Evolutionary conservation across 2,329 filamentous ascomycete genomes (phyloP), one percentile per base, ranked within the genome.

Genomic region (Teratosphaeria zuluensis): DNA sequence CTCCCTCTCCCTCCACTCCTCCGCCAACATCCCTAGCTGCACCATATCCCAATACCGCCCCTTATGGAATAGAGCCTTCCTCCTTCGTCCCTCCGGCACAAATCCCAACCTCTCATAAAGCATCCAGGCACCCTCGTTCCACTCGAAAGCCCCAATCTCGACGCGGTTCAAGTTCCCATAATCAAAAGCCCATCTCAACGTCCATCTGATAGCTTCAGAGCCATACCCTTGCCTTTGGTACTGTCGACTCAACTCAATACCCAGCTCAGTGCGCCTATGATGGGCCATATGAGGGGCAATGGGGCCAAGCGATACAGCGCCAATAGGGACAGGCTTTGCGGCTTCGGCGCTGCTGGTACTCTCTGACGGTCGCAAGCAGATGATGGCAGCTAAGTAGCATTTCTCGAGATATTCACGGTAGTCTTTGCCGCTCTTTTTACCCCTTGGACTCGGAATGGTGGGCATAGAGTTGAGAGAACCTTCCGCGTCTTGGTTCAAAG

Each of bases 41-140:
- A 76, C 48, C 66, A 68, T 58, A 56, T 67, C 67, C 63, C 65
- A 66, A 56, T 59, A 81, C 48, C 70, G 66, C 0, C 78, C 72
- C 55, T 78, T 70, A 61, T 72, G 68, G 68, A 73, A 80, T 14
- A 77, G 57, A 0, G 66, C 64, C 64, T 81, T 74, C 57, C 77
- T 69, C 55, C 63, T 69, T 3, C 72, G 66, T 0, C 78, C 78
- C 60, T 81, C 79, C 2, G 68, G 62, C 55, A 70, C 71, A 61
- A 81, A 81, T 0, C 80, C 78, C 12, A 81, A 58, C 51, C 70
- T 70, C 63, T 75, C 67, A 62, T 81, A 81, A 63, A 81, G 56
- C 19, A 72, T 66, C 16, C 69, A 55, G 0, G 76, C 78, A 0
- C 77, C 72, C 30, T 68, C 65, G 54, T 81, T 82, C 56, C 73